Conservation (phyloP, 1,139 yeast species). For the Pichia sp. region DNA sequence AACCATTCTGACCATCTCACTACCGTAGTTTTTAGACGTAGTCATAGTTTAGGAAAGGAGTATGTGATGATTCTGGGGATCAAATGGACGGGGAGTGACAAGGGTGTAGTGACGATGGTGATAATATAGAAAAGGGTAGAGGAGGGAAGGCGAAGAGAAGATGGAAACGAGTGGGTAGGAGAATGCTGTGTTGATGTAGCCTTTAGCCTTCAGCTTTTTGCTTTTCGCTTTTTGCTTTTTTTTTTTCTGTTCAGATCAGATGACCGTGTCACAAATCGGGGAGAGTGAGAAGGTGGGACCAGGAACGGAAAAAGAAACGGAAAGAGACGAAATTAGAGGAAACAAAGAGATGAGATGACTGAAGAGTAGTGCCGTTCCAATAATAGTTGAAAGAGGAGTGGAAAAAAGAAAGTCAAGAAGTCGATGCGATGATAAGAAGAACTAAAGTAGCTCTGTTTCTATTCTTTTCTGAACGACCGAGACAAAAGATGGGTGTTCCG, state of each 20-base stretch:
- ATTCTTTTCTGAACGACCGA: too few relatives aligned
- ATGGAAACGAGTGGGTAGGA: background rate
- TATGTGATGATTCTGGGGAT: background rate
- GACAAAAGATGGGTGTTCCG: too few relatives aligned
- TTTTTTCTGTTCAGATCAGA: background rate
- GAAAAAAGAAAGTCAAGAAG: too few relatives aligned
- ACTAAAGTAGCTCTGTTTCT: too few relatives aligned
- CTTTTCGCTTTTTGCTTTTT: background rate
- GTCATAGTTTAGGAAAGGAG: background rate
- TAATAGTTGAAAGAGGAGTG: too few relatives aligned
- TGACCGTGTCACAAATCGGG: background rate
- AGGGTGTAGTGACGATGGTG: background rate
- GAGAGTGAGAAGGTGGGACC: background rate
- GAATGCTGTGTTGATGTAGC: background rate
- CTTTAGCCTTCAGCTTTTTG: background rate
- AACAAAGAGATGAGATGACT: background rate
- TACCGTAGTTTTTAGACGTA: slow-evolving; percentile 7
- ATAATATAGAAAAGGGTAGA: background rate
- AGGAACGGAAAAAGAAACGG: background rate
- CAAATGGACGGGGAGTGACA: background rate
- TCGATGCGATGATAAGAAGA: too few relatives aligned
- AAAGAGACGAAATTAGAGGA: slow-evolving; percentile 1
- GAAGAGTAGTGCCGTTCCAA: too few relatives aligned
- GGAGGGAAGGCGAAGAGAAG: background rate
- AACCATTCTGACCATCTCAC: slow-evolving; percentile 18